Conservation (phyloP, 352 stramenopile species). For the Phytophthora tubulina region DNA sequence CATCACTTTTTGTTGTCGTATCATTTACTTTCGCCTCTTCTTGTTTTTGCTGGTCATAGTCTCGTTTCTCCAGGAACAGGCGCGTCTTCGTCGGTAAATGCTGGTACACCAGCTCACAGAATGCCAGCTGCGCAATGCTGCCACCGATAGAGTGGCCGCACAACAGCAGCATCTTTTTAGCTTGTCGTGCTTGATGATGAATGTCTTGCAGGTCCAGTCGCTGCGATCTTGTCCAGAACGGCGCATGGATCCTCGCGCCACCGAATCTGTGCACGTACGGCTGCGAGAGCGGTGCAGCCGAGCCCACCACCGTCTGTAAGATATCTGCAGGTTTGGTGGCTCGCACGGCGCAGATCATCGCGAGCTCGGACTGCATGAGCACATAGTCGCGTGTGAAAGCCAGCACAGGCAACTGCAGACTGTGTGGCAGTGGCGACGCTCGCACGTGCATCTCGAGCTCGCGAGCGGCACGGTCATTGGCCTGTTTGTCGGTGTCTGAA, state of each 20-base stretch:
- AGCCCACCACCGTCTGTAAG: constrained; percentile 76
- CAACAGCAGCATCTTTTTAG: constrained; percentile 74
- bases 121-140: constrained; percentile 82
- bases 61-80: constrained; percentile 65
- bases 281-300: constrained; percentile 65
- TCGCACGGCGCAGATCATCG: constrained; percentile 75
- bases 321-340: constrained; percentile 69
- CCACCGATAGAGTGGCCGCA: constrained; percentile 87
- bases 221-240: constrained; percentile 80
- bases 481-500: constrained; percentile 22
- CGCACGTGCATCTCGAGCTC: constrained; percentile 69
- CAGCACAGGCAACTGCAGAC: constrained; percentile 64
- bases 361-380: constrained; percentile 67
- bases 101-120: constrained; percentile 83
- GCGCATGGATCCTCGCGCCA: constrained; percentile 76
- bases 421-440: constrained; percentile 75
- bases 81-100: constrained; percentile 59
- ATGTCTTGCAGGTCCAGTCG: constrained; percentile 64
- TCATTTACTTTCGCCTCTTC: constrained; percentile 25
- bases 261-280: constrained; percentile 80
- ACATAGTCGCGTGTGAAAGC: constrained; percentile 63
- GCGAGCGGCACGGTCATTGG: constrained; percentile 31
- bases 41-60: constrained; percentile 64
- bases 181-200: constrained; percentile 53
- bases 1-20: constrained; percentile 14